Evolutionary conservation across 192 early-diverging fungal genomes (phyloP), one percentile per base, ranked within the genome.

Genomic region (Powellomyces hirtus): DNA sequence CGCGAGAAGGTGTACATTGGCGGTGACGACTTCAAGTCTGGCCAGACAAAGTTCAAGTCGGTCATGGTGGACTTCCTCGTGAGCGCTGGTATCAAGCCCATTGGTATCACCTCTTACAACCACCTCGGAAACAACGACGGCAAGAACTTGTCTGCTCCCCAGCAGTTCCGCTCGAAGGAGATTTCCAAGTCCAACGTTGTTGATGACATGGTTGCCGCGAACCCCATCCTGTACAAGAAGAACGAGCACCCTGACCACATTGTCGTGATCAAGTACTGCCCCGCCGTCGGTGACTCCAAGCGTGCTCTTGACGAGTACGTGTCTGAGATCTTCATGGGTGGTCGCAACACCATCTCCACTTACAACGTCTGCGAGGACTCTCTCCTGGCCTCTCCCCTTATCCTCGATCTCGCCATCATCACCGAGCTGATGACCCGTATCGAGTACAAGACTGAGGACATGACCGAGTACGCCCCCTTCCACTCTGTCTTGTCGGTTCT

Each of bases 291-390:
- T 68, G 95, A 98, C 80, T 93, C 91, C 40, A 98, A 98, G 88
- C 92, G 96, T 73, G 96, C 96, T 26, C 80, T 98, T 68, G 96
- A 98, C 83, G 96, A 98, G 80, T 98, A 97, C 72, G 91, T 92
- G 56, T 92, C 88, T 66, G 96, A 98, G 83, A 98, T 98, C 74
- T 98, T 98, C 72, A 98, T 98, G 96, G 93, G 92, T 40, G 97
- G 97, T 38, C 90, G 92, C 73, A 91, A 91, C 85, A 95, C 94
- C 64, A 93, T 99, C 76, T 97, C 97, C 56, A 73, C 96, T 74
- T 97, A 96, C 88, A 99, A 99, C 82, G 93, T 94, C 29, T 99
- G 97, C 81, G 97, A 99, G 83, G 97, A 99, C 78, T 97, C 95
- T 46, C 89, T 99, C 64, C 86, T 99, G 64, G 97, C 97, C 57